Percentiles rank a stretch among this genome's conserved stretches.
Evolutionary conservation across 164 flowering plant genomes (phyloP).

Genomic region (Cinnamomum chago): DNA sequence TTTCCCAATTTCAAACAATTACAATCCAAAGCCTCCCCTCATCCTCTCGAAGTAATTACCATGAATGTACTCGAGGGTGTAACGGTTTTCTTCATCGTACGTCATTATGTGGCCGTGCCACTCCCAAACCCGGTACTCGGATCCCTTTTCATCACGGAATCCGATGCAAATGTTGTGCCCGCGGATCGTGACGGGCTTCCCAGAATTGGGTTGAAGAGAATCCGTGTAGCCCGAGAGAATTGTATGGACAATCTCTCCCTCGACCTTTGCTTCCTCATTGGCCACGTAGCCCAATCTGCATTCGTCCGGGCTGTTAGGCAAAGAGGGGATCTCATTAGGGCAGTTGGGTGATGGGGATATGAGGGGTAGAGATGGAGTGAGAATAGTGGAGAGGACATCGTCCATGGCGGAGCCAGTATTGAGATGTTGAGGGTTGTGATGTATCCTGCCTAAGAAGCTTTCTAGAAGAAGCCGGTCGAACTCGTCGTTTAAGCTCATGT

Average conservation of each 20-base stretch:
- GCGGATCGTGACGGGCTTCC: conserved; percentile 78
- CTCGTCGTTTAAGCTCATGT: conserved; percentile 15
- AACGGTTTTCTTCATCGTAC: conserved; percentile 80
- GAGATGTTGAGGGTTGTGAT: conserved; percentile 47
- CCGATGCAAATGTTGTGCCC: conserved; percentile 87
- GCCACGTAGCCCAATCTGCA: conserved; percentile 33
- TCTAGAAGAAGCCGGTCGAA: conserved; percentile 45
- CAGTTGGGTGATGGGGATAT: conserved; percentile 33
- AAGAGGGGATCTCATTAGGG: too few species aligned
- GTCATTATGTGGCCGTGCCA: conserved; percentile 98
- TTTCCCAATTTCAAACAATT: not conserved
- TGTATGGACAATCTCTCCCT: conserved; percentile 51
- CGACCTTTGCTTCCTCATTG: conserved; percentile 79
- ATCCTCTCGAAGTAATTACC: conserved; percentile 79
- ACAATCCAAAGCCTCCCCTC: conserved; percentile 17
- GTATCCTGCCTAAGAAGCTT: conserved; percentile 61
- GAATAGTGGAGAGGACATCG: conserved; percentile 53
- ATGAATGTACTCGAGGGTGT: conserved; percentile 81
- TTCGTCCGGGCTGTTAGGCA: not conserved
- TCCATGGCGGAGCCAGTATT: conserved; percentile 33
- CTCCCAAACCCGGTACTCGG: conserved; percentile 94
- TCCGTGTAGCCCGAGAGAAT: conserved; percentile 54
- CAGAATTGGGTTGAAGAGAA: conserved; percentile 77
- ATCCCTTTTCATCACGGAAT: conserved; percentile 57
- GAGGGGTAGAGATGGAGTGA: conserved; percentile 3